Evolutionary conservation across 1,284 basidiomycete genomes (phyloP).

Genomic region (Boletus sp.): DNA sequence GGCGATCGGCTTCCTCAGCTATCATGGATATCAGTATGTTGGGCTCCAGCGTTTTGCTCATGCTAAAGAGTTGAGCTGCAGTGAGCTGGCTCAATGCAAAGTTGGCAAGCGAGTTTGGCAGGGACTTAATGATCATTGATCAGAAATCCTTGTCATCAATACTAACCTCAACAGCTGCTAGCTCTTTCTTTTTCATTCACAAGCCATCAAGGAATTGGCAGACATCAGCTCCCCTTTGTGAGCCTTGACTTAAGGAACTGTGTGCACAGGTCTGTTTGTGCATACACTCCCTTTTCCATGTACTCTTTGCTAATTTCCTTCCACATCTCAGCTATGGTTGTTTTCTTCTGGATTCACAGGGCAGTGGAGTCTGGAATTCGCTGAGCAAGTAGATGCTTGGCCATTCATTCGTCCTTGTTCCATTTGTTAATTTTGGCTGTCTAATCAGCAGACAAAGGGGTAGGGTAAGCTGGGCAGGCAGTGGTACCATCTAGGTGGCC

Average conservation of each 20-base stretch:
- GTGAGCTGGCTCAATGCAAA: background rate
- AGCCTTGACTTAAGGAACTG: background rate
- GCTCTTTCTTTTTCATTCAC: background rate
- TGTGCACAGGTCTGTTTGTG: background rate
- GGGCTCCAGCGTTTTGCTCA: background rate
- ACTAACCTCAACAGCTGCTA: background rate
- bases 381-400: background rate
- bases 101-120: background rate
- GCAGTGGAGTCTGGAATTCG: background rate
- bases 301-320: background rate
- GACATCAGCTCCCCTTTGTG: background rate
- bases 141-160: background rate
- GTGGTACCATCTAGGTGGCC: background rate
- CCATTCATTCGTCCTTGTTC: background rate
- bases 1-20: background rate
- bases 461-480: background rate
- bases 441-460: background rate
- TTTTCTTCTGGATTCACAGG: background rate
- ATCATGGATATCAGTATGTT: background rate
- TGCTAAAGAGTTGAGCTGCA: background rate
- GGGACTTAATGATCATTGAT: background rate
- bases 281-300: background rate
- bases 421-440: rapidly evolving
- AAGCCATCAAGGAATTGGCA: background rate
- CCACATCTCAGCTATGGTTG: background rate